A percentile compares a stretch with the other conserved stretches of the same genome.
phyloP scores from a whole-genome alignment of 352 stramenopile species.

The Pythium apleroticum region DNA sequence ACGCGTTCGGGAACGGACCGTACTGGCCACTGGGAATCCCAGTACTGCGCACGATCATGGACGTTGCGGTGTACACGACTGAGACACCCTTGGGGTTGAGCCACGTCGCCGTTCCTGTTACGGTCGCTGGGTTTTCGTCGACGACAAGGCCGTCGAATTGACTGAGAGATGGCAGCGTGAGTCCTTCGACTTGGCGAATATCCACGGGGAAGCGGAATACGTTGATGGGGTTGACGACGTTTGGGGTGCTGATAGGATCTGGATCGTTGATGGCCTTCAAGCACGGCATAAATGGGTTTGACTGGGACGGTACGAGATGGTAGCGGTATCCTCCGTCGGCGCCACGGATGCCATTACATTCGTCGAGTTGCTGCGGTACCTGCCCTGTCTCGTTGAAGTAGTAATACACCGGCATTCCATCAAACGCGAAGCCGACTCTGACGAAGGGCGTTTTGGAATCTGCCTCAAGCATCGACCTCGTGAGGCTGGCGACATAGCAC shows the following conservation, averaged over 20 bases:
- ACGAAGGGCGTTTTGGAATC: conserved; percentile 19
- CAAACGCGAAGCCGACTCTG: conserved; percentile 57
- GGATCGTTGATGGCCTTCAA: conserved; percentile 44
- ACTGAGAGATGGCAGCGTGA: conserved; percentile 45
- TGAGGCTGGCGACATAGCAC: conserved; percentile 37
- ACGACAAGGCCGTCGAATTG: conserved; percentile 54
- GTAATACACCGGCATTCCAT: conserved; percentile 59
- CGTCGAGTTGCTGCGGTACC: conserved; percentile 44
- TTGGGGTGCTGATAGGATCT: neutral
- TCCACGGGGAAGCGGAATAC: conserved; percentile 52
- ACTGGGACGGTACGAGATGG: conserved; percentile 33
- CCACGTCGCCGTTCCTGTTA: conserved; percentile 35
- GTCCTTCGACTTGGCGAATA: conserved; percentile 47
- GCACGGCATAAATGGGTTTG: conserved; percentile 53
- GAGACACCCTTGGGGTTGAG: conserved; percentile 50
- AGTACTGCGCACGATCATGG: conserved; percentile 57
- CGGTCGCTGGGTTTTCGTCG: conserved; percentile 41
- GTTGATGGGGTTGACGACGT: conserved; percentile 20
- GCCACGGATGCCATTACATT: conserved; percentile 50
- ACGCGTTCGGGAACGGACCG: conserved; percentile 66
- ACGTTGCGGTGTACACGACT: conserved; percentile 50
- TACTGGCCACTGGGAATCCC: conserved; percentile 48
- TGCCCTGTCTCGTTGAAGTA: conserved; percentile 49
- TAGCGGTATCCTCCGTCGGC: conserved; percentile 56
- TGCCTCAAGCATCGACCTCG: conserved; percentile 5